phyloP scores from a whole-genome alignment of 2,329 filamentous ascomycete genomes.

The Fusarium hostae region DNA sequence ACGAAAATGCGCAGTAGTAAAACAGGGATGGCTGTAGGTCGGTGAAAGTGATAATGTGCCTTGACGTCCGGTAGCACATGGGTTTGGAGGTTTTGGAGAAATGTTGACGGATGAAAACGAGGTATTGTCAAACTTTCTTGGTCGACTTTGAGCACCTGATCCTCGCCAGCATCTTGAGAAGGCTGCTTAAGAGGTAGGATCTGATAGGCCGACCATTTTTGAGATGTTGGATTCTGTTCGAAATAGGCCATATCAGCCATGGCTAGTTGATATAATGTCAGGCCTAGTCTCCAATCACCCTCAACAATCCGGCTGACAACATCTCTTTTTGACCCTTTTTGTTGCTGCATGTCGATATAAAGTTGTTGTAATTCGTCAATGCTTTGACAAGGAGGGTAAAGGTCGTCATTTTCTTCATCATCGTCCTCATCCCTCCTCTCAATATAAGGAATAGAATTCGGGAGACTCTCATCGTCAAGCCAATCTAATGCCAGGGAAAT shows the following conservation, averaged over 20 bases:
- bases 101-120: slow-evolving; percentile 82
- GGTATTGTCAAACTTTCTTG: slow-evolving; percentile 65
- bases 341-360: slow-evolving; percentile 69
- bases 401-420: slow-evolving; percentile 70
- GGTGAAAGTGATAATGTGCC: slow-evolving; percentile 82
- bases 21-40: slow-evolving; percentile 75
- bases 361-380: slow-evolving; percentile 73
- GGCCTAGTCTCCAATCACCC: slow-evolving; percentile 74
- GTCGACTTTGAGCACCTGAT: slow-evolving; percentile 56
- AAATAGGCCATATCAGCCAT: slow-evolving; percentile 76
- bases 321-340: slow-evolving; percentile 71
- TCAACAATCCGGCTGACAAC: slow-evolving; percentile 72
- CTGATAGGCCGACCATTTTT: slow-evolving; percentile 72
- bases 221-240: slow-evolving; percentile 71
- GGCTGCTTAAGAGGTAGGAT: slow-evolving; percentile 64
- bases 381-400: slow-evolving; percentile 75
- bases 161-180: slow-evolving; percentile 51
- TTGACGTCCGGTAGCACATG: slow-evolving; percentile 83
- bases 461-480: slow-evolving; percentile 75
- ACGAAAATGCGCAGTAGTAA: slow-evolving; percentile 82
- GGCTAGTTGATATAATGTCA: slow-evolving; percentile 73
- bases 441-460: slow-evolving; percentile 59
- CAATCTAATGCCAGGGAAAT: slow-evolving; percentile 79
- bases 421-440: slow-evolving; percentile 55
- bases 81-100: slow-evolving; percentile 78